Conservation (phyloP, 2,329 filamentous ascomycete genomes). For the Fusarium hostae region DNA sequence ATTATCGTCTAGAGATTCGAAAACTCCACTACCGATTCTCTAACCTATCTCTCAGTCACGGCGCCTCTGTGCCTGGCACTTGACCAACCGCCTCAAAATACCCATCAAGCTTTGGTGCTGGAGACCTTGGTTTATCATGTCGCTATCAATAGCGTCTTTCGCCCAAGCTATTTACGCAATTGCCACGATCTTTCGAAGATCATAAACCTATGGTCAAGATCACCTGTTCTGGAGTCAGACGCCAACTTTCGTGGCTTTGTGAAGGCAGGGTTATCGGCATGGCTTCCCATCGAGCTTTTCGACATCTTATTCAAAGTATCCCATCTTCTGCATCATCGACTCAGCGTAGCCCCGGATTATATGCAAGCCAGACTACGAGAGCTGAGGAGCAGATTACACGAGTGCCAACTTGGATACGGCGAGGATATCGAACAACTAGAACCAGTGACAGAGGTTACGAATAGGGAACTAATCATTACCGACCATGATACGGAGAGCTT, state of each 20-base stretch:
- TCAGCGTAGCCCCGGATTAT: neutral
- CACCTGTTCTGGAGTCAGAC: neutral
- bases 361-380: neutral
- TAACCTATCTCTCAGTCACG: neutral
- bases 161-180: neutral
- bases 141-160: neutral
- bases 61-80: neutral
- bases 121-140: neutral
- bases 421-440: too few relatives aligned
- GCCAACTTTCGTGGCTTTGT: neutral
- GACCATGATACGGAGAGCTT: neutral
- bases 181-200: neutral
- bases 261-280: neutral
- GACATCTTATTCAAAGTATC: neutral
- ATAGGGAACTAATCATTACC: too few relatives aligned
- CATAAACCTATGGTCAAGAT: neutral
- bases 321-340: neutral
- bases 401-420: neutral
- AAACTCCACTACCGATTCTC: neutral
- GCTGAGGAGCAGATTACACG: neutral
- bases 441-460: too few relatives aligned
- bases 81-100: neutral
- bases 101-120: neutral
- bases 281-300: neutral
- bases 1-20: neutral